phyloP scores from a whole-genome alignment of 2,329 filamentous ascomycete species.

The Pezicula neosporulosa region DNA sequence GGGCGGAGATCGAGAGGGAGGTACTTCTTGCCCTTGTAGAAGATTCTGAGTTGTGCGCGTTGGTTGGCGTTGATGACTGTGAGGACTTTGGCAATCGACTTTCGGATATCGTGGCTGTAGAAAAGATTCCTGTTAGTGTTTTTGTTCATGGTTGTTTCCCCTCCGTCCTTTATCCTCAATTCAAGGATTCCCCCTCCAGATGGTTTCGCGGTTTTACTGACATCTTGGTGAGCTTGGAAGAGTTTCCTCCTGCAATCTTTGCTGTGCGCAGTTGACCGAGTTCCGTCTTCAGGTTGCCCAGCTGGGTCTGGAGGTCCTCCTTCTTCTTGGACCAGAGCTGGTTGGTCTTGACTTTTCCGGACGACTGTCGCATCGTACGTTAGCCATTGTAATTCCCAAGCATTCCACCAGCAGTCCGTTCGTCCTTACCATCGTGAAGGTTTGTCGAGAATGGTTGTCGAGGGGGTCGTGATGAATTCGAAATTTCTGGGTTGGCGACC shows the following conservation, averaged over 20 bases:
- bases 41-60: constrained; percentile 93
- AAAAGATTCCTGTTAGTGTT: constrained; percentile 14
- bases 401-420: neutral
- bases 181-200: neutral
- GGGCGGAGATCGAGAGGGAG: constrained; percentile 94
- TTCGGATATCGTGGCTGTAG: constrained; percentile 92
- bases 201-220: constrained; percentile 47
- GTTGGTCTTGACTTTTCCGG: constrained; percentile 83
- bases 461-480: constrained; percentile 19
- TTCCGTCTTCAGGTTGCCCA: constrained; percentile 93
- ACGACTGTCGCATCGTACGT: constrained; percentile 46
- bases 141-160: constrained; percentile 4
- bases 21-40: constrained; percentile 99
- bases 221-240: constrained; percentile 97
- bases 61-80: constrained; percentile 99
- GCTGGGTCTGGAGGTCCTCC: constrained; percentile 94
- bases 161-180: neutral
- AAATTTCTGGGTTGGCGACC: neutral
- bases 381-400: constrained; percentile 15
- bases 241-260: constrained; percentile 91
- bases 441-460: constrained; percentile 21
- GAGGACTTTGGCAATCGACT: constrained; percentile 97
- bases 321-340: constrained; percentile 99
- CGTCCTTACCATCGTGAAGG: constrained; percentile 31
- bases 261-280: constrained; percentile 95